Base-by-base conservation (phyloP, 169 alveolate species). In the Plasmodium fragile region DNA sequence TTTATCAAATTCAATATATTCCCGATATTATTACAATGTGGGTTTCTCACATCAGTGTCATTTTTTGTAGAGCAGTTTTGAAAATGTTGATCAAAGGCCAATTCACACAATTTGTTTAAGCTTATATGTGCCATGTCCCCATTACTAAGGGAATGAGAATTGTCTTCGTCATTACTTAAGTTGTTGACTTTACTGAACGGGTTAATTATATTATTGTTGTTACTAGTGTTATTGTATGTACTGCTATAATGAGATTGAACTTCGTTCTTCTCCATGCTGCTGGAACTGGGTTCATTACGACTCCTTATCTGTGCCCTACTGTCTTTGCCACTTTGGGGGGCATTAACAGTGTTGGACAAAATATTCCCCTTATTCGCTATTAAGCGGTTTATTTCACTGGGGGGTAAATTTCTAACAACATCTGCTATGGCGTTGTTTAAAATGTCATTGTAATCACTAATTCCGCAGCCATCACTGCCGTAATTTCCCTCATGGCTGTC, bases 311-410 rank as follows among this genome's bases (percentile, higher is more conserved):
- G 30, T 25, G 36, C 43, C 34, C 43, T 32, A 7, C 30, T 32
- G 5, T 39, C 25, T 73, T 39, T 73, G 3, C 28, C 22, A 73
- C 11, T 73, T 73, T 32, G 3, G 8, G 25, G 43, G 5, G 55
- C 45, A 45, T 28, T 83, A 22, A 18, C 28, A 4, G 39, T 70
- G 8, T 83, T 83, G 16, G 92, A 72, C 34, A 49, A 28, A 18
- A 65, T 39, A 22, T 83, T 22, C 80, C 53, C 83, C 28, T 83
- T 83, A 73, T 83, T 83, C 13, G 49, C 25, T 16, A 49, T 0
- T 25, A 83, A 30, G 7, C 49, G 59, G 34, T 25, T 83, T 28
- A 83, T 70, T 83, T 83, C 92, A 16, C 28, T 43, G 34, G 32
- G 79, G 10, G 84, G 55, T 72, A 83, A 1, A 72, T 83, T 49